Base-by-base conservation (phyloP, 2,329 filamentous ascomycete genomes). In the Lasiodiplodia sp. region DNA sequence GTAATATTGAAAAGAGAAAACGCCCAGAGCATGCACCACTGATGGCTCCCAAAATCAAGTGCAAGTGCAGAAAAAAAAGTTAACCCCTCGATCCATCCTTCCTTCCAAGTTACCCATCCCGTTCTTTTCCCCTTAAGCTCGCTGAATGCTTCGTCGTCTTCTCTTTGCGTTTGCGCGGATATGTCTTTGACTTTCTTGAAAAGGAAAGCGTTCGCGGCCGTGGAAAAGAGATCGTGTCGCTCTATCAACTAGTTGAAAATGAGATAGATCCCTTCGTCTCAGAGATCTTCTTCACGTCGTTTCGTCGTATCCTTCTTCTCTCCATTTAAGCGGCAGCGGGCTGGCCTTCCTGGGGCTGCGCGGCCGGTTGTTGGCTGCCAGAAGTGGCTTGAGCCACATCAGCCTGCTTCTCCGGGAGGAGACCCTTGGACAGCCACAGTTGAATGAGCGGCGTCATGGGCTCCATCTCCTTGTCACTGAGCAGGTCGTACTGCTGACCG, bases 361-460 rank as follows among this genome's bases (percentile, higher is more conserved):
- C 37, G 12, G 51, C 67, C 38, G 44, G 49, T 10, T 25, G 37
- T 38, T 63, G 55, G 28, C 21, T 44, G 8, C 52, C 11, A 16
- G 66, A 49, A 34, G 55, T 10, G 6, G 38, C 34, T 34, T 40
- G 44, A 4, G 53, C 18, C 23, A 16, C 21, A n/a, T 68, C 67
- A 6, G n/a, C 51, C 23, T 57, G 51, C 58, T 68, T 68, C 18
- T 51, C 67, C 25, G 94, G 94, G 74, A 98, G 92, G 31, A 94
- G 92, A 69, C 94, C 94, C 77, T 95, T 95, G 71, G 91, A 91
- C 31, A 94, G 90, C 91, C 94, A 97, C 58, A 97, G 86, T 75
- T 97, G 94, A 73, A 98, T 92, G 73, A 98, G 82, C 31, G 93
- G 93, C 83, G 96, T 93, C 93, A 98, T 97, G 25, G 95, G 95